Evolutionary conservation across 768 basidiomycete genomes (phyloP), one percentile per base, ranked within the genome.

Genomic region (Leccinum arenicola): DNA sequence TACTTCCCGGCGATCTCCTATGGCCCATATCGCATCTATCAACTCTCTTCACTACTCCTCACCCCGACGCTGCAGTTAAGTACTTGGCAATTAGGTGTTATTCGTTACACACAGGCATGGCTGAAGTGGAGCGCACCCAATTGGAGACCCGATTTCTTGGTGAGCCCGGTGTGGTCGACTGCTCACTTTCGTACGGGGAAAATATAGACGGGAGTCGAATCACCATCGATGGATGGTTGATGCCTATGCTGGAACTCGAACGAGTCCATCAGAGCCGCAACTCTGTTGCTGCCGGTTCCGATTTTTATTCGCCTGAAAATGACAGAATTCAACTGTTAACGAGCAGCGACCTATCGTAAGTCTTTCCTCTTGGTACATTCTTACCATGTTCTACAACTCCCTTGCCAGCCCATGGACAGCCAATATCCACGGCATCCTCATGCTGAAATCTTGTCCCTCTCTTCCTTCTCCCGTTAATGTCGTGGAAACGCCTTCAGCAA

Each of bases 51-150:
- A 70, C 66, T 51, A 74, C 81, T 0, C 74, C 85, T 23, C 80
- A 86, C 61, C 81, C 85, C 11, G 87, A 95, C 66, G 67, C 75
- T 45, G 89, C 83, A 1, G 82, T 87, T 29, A 82, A 82, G 12
- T 76, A 88, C 23, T 76, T 97, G 9, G 86, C 92, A 7, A 87
- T 93, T 23, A 81, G 84, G 10, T 91, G 91, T 68, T 92, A 93
- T 72, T 83, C 89, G 0, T 69, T 86, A 50, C 89, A 91, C 64
- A 83, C 81, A 52, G 83, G 88, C 6, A 89, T 94, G 86, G 83
- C 85, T 17, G 93, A 96, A 71, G 82, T 77, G 0, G 88, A 90
- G 61, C 83, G 91, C 31, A 81, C 83, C 35, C 82, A 82, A 54
- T 67, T 91, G 58, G 92, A 93, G 71, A 74, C 72, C 21, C 70